Evolutionary conservation across 2,329 filamentous ascomycete genomes (phyloP).

Genomic region (Fusarium sp.): DNA sequence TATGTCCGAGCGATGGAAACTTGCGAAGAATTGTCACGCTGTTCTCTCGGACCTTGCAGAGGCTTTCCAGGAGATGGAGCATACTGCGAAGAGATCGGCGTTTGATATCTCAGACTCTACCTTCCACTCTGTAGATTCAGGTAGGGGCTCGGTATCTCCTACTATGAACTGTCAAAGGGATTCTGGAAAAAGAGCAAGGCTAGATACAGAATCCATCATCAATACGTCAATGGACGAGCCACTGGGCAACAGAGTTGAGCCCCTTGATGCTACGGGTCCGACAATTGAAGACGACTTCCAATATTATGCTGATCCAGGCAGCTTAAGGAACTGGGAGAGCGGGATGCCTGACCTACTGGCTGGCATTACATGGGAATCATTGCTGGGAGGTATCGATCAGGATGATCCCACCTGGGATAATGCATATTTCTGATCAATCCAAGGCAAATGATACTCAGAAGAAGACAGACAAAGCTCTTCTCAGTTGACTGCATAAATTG

Average conservation of each 20-base stretch:
- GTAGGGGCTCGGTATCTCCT: too few species aligned
- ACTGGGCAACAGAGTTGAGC: too few species aligned
- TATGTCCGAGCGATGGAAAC: not conserved
- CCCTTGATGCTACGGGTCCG: not conserved
- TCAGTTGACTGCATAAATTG: too few species aligned
- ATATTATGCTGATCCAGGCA: not conserved
- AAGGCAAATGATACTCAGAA: not conserved
- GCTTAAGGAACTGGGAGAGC: not conserved
- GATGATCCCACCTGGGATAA: not conserved
- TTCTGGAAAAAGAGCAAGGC: not conserved
- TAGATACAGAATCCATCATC: not conserved
- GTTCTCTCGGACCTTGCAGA: not conserved
- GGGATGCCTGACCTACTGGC: not conserved
- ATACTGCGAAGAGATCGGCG: not conserved
- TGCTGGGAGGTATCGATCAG: not conserved
- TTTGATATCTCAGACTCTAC: too few species aligned
- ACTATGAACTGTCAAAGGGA: not conserved
- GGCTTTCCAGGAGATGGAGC: not conserved
- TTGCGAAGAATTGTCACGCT: not conserved
- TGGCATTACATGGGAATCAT: not conserved
- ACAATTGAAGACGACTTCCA: rapidly evolving
- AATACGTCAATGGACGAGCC: not conserved
- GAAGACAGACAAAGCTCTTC: too few species aligned
- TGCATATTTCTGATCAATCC: not conserved
- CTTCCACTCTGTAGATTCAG: too few species aligned